Evolutionary conservation across 805 yeast genomes (phyloP).

Genomic region (Wickerhamomyces mucosus): DNA sequence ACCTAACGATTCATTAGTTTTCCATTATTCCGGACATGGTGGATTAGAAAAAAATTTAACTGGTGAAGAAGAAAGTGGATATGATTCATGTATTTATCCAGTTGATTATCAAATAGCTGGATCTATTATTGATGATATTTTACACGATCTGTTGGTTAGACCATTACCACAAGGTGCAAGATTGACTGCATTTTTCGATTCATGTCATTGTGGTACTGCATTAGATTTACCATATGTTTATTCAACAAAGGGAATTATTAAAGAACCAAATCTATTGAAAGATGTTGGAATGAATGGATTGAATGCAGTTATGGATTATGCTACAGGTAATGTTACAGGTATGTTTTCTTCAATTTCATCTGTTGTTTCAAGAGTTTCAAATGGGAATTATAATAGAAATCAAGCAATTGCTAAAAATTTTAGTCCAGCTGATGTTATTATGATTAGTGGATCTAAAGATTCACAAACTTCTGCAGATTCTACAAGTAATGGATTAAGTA

Average conservation of each 20-base stretch:
- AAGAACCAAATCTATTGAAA: constrained; percentile 71
- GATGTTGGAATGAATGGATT: constrained; percentile 65
- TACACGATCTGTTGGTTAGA: constrained; percentile 63
- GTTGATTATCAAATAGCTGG: constrained; percentile 63
- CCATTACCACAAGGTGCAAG: constrained; percentile 67
- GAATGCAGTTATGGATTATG: constrained; percentile 48
- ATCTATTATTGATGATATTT: constrained; percentile 60
- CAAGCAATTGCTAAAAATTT: constrained; percentile 39
- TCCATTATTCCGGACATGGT: constrained; percentile 87
- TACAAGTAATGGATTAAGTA: constrained; percentile 53
- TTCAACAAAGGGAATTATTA: constrained; percentile 74
- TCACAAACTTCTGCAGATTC: constrained; percentile 82
- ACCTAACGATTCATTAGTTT: constrained; percentile 69
- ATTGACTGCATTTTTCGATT: constrained; percentile 72
- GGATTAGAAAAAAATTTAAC: constrained; percentile 60
- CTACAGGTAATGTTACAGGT: constrained; percentile 41
- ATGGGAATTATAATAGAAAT: constrained; percentile 21
- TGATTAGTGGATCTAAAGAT: constrained; percentile 77
- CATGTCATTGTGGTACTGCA: constrained; percentile 81
- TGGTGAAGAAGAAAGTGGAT: constrained; percentile 71
- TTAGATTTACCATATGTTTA: constrained; percentile 73
- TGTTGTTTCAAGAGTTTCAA: constrained; percentile 15
- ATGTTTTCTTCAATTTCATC: constrained; percentile 23
- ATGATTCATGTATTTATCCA: constrained; percentile 66
- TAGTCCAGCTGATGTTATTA: constrained; percentile 69